Percentiles rank a stretch among this genome's conserved stretches.
Conservation (phyloP, 1,284 basidiomycete species). For the Fomitopsis pinicola region DNA sequence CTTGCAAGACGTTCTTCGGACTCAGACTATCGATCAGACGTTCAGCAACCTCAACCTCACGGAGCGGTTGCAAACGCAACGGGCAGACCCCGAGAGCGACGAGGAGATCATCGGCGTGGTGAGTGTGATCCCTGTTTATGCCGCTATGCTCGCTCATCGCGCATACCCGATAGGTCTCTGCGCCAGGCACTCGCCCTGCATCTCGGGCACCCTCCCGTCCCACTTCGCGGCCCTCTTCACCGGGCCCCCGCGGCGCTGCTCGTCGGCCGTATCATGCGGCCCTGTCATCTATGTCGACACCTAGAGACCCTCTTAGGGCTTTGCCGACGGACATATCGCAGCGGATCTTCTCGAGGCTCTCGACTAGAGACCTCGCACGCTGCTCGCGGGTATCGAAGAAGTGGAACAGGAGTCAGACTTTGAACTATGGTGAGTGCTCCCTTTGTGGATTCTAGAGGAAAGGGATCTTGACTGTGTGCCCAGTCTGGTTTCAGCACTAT, state of each 20-base stretch:
- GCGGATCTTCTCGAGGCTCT: constrained; percentile 64
- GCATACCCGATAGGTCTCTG: constrained; percentile 46
- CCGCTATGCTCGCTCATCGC: constrained; percentile 38
- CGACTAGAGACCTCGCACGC: constrained; percentile 64
- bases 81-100: constrained; percentile 37
- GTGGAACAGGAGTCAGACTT: constrained; percentile 82
- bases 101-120: constrained; percentile 72
- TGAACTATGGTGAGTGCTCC: constrained; percentile 75
- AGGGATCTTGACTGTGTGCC: neutral
- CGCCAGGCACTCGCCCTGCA: constrained; percentile 36
- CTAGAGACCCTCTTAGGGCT: constrained; percentile 60
- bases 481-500: constrained; percentile 91
- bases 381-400: constrained; percentile 80
- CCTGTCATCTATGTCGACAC: constrained; percentile 17
- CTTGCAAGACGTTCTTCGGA: constrained; percentile 68
- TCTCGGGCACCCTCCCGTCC: constrained; percentile 45
- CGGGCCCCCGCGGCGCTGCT: constrained; percentile 45
- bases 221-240: constrained; percentile 55
- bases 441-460: neutral
- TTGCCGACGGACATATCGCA: constrained; percentile 82
- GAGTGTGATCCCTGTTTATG: neutral
- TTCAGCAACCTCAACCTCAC: constrained; percentile 38
- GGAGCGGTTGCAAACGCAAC: constrained; percentile 14
- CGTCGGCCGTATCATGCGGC: constrained; percentile 38
- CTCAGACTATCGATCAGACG: constrained; percentile 43